These are phyloP conservation scores for Breviolum minutum DNA, from an alignment of 73 alveolate genomes.

Conservation along the genomic window DNA sequence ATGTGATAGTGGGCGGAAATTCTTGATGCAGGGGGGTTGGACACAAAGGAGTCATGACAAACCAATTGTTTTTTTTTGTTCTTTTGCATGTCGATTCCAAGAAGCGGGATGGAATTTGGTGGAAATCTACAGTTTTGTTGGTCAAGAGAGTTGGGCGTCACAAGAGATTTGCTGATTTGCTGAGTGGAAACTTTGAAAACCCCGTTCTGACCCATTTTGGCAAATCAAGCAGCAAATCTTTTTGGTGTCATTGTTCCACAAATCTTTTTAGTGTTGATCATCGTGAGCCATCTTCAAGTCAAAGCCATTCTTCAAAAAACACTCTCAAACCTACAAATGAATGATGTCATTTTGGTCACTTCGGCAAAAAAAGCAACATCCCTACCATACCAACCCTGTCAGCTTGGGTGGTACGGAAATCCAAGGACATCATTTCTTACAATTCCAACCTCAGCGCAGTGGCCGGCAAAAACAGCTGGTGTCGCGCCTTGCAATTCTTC, in stretches of 20 bases:
- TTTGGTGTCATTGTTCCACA: not conserved
- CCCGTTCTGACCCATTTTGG: not conserved
- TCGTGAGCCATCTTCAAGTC: not conserved
- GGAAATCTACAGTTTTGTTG: not conserved
- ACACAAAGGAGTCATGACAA: no score
- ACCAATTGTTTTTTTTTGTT: no score
- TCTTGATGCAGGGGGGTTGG: no score
- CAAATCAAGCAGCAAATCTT: not conserved
- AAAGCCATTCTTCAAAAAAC: not conserved
- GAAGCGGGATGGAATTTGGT: no score
- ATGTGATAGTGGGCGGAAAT: no score
- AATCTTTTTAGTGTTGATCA: not conserved
- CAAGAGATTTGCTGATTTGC: not conserved
- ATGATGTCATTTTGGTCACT: not conserved
- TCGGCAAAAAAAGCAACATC: not conserved
- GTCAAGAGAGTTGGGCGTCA: not conserved
- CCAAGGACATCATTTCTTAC: not conserved
- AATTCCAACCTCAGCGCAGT: conserved; percentile 6
- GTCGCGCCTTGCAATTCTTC: not conserved
- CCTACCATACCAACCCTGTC: not conserved
- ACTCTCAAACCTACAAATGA: not conserved
- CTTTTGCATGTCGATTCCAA: no score
- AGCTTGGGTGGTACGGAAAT: not conserved
- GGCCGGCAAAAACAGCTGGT: not conserved
- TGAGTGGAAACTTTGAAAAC: not conserved